Conservation (phyloP, 225 moss, liverwort and hornwort genomes). For the Rhytidiadelphus loreus region DNA sequence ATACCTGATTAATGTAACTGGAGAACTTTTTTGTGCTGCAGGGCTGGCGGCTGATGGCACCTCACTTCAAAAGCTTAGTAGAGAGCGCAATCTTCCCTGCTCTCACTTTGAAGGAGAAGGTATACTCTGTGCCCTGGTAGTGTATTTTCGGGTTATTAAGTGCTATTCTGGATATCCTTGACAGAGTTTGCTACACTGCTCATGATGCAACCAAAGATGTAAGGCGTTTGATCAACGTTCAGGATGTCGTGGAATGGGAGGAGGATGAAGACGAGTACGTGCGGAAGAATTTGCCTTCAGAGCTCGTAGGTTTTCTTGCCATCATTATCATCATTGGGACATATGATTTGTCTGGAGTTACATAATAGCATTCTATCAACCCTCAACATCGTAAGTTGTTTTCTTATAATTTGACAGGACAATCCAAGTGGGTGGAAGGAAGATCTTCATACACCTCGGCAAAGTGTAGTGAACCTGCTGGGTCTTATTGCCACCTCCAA, state of each 20-base stretch:
- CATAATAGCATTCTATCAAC: background rate
- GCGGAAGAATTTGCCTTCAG: slow-evolving; percentile 87
- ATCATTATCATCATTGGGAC: background rate
- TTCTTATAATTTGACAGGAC: slow-evolving; percentile 40
- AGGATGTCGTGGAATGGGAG: slow-evolving; percentile 89
- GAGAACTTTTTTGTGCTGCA: slow-evolving; percentile 7
- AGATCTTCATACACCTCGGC: slow-evolving; percentile 71
- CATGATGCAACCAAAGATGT: background rate
- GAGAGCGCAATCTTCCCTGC: slow-evolving; percentile 89
- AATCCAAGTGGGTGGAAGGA: slow-evolving; percentile 91
- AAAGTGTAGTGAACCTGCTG: slow-evolving; percentile 86
- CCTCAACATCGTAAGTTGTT: background rate
- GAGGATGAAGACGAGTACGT: slow-evolving; percentile 93
- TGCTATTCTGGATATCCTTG: background rate
- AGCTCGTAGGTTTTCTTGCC: slow-evolving; percentile 48
- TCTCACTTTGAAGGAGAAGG: slow-evolving; percentile 70
- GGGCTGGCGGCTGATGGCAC: slow-evolving; percentile 97
- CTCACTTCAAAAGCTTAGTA: slow-evolving; percentile 72
- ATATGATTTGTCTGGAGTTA: background rate
- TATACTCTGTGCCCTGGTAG: slow-evolving; percentile 4
- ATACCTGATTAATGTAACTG: background rate
- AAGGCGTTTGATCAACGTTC: background rate
- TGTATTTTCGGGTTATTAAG: background rate
- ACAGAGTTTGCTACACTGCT: background rate
- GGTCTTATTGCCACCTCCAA: slow-evolving; percentile 88